Evolutionary conservation across 345 rosid genomes (phyloP), one percentile per base, ranked within the genome.

Genomic region (Pistacia vera): DNA sequence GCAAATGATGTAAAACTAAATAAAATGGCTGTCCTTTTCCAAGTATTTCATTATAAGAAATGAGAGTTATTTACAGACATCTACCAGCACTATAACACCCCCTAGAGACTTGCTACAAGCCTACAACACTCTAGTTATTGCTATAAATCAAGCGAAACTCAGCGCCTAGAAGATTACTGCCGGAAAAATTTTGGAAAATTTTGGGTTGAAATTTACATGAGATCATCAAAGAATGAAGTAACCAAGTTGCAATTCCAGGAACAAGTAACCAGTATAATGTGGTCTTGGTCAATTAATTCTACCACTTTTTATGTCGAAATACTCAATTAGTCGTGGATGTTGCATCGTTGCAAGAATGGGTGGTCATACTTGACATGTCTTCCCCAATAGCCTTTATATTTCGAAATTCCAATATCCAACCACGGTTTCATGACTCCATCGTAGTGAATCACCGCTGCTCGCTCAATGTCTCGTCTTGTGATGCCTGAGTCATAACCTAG

Each of bases 341-440:
- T 92, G 93, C 93, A 92, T 55, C 79, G 90, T 75, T 84, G 94
- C 79, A 90, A 80, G 79, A 78, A 78, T 48, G 87, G 85, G 73
- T 87, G 81, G 64, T 85, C 79, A 75, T 81, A 86, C 7, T 84
- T 86, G 52, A 96, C 75, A 73, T 90, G 86, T 61, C 73, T 83
- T 82, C 85, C 86, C 99, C 99, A 96, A 71, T 89, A 88, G 58
- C 81, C 81, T 82, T 88, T 96, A 78, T 91, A 91, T 82, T 88
- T 88, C 4, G 77, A 80, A 74, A 92, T 83, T 73, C 90, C 99
- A 5, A 92, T 90, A 51, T 96, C 97, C 68, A 92, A 84, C 99
- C 99, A 96, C 13, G 99, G 99, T 83, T 96, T 93, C 97, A 86
- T 89, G 77, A 90, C 81, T 67, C 99, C 99, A 60, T 92, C 91